phyloP scores from a whole-genome alignment of 306 rosid genomes.

The Medicago lupulina region DNA sequence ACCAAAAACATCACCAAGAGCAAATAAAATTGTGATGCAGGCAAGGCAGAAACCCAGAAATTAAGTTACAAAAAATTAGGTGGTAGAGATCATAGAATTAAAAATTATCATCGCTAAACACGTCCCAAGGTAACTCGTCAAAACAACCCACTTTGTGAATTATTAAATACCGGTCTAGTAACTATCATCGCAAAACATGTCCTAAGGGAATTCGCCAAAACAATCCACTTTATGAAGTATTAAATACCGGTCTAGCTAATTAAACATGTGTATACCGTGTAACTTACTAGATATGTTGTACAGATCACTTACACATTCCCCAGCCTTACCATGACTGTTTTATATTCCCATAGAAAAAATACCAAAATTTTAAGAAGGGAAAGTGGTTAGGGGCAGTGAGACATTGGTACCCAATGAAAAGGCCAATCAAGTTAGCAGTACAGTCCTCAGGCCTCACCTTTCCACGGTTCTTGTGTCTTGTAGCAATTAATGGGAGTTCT shows the following conservation, averaged over 20 bases:
- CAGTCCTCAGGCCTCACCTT: constrained; percentile 59
- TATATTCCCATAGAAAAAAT: background rate
- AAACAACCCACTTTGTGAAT: constrained; percentile 10
- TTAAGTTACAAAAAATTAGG: background rate
- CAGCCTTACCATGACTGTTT: constrained; percentile 5
- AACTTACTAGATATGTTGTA: constrained; percentile 13
- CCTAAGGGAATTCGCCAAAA: too few species aligned
- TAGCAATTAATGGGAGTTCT: constrained; percentile 93
- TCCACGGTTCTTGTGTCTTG: constrained; percentile 81
- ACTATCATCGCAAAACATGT: too few species aligned
- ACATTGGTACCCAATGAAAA: constrained; percentile 24
- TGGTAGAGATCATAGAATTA: constrained; percentile 27
- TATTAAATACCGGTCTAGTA: constrained; percentile 6
- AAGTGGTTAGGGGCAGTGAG: background rate
- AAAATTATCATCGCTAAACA: constrained; percentile 1
- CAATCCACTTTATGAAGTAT: constrained; percentile 25
- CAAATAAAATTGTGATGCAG: background rate
- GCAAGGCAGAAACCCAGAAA: constrained; percentile 7
- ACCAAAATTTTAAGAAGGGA: constrained; percentile 24
- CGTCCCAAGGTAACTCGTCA: constrained; percentile 3
- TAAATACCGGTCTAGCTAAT: constrained; percentile 8
- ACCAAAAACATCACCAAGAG: constrained; percentile 18
- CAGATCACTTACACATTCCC: background rate
- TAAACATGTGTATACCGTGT: constrained; percentile 12
- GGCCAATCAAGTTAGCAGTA: constrained; percentile 34